Evolutionary conservation across 768 basidiomycete genomes (phyloP), one percentile per base, ranked within the genome.

Genomic region (Mycena latifolia): DNA sequence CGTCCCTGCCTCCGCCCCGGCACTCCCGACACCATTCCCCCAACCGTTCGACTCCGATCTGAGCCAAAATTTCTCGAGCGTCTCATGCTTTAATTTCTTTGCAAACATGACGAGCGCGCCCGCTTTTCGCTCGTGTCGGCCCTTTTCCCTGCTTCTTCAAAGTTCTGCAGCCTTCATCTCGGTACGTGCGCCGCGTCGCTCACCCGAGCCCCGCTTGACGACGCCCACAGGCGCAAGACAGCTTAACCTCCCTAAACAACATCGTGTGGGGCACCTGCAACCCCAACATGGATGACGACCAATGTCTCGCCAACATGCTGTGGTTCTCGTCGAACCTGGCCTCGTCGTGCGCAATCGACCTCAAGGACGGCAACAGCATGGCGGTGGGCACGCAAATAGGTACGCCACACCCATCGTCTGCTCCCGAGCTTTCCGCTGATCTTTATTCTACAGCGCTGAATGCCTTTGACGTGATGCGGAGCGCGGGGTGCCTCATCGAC

Each of bases 221-320:
- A 28, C 18, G 25, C 25, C 35, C 28, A 39, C 63, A 93, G 92
- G 88, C 89, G 37, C 90, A 92, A 77, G 73, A 76, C 3, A 89
- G 92, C 76, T 73, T 87, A 43, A 85, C 87, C 1, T 74, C 84
- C 37, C 81, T 93, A 72, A 95, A 94, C 71, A 76, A 80, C 11
- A 80, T 93, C 54, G 73, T 95, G 9, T 93, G 92, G 89, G 92
- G 92, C 3, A 93, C 91, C 0, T 96, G 94, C 76, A 90, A 93
- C 70, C 92, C 92, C 8, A 77, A 74, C 18, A 72, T 77, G 1
- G 72, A 75, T 3, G 74, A 78, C 17, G 80, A 77, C 25, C 83
- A 89, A 65, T 96, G 94, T 70, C 69, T 77, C n/a, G 68, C 78
- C 29, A 92, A 91, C 68, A 93, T 96, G 89, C 81, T 72, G 8